Base-by-base conservation (phyloP, 2,329 filamentous ascomycete genomes). In the Akanthomyces lecanii region DNA sequence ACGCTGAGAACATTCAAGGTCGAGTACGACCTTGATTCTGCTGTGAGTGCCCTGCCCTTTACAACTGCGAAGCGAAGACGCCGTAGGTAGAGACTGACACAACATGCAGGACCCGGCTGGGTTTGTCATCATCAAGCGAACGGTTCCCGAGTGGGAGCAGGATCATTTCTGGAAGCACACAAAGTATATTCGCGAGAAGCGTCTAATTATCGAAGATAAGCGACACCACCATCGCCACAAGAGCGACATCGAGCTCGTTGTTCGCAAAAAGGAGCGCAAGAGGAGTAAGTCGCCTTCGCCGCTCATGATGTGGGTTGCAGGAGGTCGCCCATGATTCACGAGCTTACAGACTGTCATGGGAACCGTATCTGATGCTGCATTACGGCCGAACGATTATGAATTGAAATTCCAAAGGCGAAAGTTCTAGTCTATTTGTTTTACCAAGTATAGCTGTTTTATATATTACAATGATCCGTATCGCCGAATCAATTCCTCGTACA, bases 401-500 rank as follows among this genome's bases (percentile, higher is more conserved):
- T 53, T 60, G 61, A 47, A 30, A 28, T 40, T 51, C 18, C 14
- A 36, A 63, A 63, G 44, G 42, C 14, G 61, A 51, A 45, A 50
- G 33, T 28, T 55, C 23, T 38, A 40, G 53, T 59, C 53, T 62
- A 48, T 63, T 59, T 61, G 30, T 51, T 50, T 63, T 56, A 36
- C 40, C 28, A 28, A 6, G n/a, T 53, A 55, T 60, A 25, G 48
- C 52, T 44, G 36, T 54, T 52, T 50, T 47, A 53, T 58, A 55
- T 44, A 61, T 58, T 60, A 59, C 63, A 55, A 67, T 66, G 62
- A 59, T 59, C 64, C 70, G 44, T 68, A 71, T 69, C 90, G 83
- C 65, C 93, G 81, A 66, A 98, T 89, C 69, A 97, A 76, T 75
- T 97, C 94, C 78, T 99, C 95, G 72, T 99, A 99, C 47, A 97